Evolutionary conservation across 2,329 filamentous ascomycete genomes (phyloP), one percentile per base, ranked within the genome.

Genomic region (Fusarium sp.): DNA sequence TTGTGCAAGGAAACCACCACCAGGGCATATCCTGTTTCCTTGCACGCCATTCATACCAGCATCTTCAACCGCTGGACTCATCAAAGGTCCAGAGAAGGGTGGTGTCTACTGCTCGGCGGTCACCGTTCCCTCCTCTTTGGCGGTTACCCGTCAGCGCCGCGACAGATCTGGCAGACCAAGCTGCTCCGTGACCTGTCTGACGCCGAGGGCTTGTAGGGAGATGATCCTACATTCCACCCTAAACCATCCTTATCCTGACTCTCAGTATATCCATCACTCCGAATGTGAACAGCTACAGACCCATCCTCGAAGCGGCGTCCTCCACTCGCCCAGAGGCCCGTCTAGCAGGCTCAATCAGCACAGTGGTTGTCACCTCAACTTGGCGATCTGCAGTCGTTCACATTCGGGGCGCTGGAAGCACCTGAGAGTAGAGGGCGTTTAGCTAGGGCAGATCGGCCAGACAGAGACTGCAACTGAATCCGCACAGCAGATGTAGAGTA

Each of bases 31-130:
- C 71, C 64, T 65, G 66, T 71, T 62, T 62, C 57, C 65, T 60
- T 24, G 57, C 75, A 78, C 76, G 58, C 71, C 59, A 75, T 70
- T 66, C 68, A 70, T 76, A 76, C 77, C 79, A 80, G 79, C 78
- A 79, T 79, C 78, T 66, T 77, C 76, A 73, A 53, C 70, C 69
- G 64, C 65, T 62, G 52, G 47, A 65, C 66, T 69, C 51, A 62
- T 58, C 64, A 18, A 45, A 62, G 34, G 67, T 61, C 67, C 60
- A 49, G 65, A 74, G 72, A 65, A 57, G 69, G 57, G 59, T 62
- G 43, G 47, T 51, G 40, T 44, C 55, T 62, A 52, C 66, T 67
- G 65, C 67, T 64, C 73, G 62, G 77, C 75, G 74, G 67, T 57
- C 40, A 49, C 67, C 61, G 43, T 41, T 40, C 60, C 47, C 60